These are phyloP conservation scores for Akanthomyces dipterigenus DNA, from an alignment of 2,329 filamentous ascomycete genomes.

Conservation along the genomic window DNA sequence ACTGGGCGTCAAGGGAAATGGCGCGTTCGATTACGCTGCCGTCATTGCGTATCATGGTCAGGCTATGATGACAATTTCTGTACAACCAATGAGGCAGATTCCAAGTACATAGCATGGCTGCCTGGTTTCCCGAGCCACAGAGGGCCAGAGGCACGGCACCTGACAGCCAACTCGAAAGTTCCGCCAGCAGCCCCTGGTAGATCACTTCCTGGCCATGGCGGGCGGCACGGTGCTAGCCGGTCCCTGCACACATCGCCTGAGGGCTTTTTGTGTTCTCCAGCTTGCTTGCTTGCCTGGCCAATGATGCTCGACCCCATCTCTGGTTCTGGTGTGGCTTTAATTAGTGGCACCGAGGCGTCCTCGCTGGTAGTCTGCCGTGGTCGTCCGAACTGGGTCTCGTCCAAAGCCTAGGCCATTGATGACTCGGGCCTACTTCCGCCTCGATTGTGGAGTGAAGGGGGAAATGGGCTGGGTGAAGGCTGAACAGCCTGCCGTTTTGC, in stretches of 20 bases:
- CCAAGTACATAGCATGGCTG: not conserved
- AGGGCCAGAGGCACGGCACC: not conserved
- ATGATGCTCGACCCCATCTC: not conserved
- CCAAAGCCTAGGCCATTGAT: slow-evolving; percentile 9
- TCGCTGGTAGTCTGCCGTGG: not conserved
- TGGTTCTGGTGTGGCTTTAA: slow-evolving; percentile 1
- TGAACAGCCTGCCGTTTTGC: slow-evolving; percentile 6
- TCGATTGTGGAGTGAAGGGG: slow-evolving; percentile 7
- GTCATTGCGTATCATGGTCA: not conserved
- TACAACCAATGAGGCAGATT: not conserved
- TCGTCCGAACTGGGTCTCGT: slow-evolving; percentile 1
- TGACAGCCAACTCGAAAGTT: not conserved
- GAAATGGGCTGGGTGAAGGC: slow-evolving; percentile 3
- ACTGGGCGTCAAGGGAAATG: not conserved
- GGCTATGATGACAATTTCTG: not conserved
- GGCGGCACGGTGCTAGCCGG: not conserved
- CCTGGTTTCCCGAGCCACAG: not conserved
- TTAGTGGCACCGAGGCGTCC: slow-evolving; percentile 1
- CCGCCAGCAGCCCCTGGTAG: not conserved
- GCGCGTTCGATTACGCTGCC: not conserved
- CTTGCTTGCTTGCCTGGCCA: not conserved
- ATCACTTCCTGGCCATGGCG: slow-evolving; percentile 1
- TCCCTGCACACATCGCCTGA: slow-evolving; percentile 6
- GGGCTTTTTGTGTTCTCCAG: slow-evolving; percentile 5
- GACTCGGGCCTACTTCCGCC: slow-evolving; percentile 10